Evolutionary conservation across 306 rosid genomes (phyloP), one percentile per base, ranked within the genome.

Genomic region (Senna tora): DNA sequence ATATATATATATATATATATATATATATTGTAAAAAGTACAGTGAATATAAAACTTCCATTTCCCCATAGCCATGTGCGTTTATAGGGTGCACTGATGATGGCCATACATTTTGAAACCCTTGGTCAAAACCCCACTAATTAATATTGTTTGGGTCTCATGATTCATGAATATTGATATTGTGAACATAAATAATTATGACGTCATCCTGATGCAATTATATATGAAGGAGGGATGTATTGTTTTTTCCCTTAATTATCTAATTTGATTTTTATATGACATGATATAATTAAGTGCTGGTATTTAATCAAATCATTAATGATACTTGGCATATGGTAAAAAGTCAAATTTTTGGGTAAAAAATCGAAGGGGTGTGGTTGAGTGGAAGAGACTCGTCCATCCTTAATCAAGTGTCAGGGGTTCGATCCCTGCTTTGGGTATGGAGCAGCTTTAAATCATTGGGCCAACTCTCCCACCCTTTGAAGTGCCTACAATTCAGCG

Each of bases 141-240:
- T 16, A 14, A 33, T 32, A 45, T 2, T 21, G 17, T 57, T 21
- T 41, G n/a, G 3, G 16, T 71, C 34, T 45, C 53, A 57, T 46
- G 34, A 42, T 22, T 45, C 53, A 57, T 46, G 34, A 42, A 63
- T 64, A 63, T 32, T 62, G 3, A 8, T 28, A 39, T 41, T 34
- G 11, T 7, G 3, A 16, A 61, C 25, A 32, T 16, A 20, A 65
- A 7, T 3, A 54, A 64, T 56, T 28, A 71, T 75, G 60, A 49
- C 64, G 42, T 75, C 83, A 69, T 68, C 60, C 57, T 79, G 71
- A 69, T 62, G 83, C 63, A 16, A 73, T 9, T 34, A 53, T 43
- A 67, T 34, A 51, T 9, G 38, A 9, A 13, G 7, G 19, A 2
- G 16, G 7, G 8, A 45, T 32, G 30, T 25, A 25, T 25, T 25